phyloP scores from a whole-genome alignment of 192 early-diverging fungal species.

The Podila clonocystis region DNA sequence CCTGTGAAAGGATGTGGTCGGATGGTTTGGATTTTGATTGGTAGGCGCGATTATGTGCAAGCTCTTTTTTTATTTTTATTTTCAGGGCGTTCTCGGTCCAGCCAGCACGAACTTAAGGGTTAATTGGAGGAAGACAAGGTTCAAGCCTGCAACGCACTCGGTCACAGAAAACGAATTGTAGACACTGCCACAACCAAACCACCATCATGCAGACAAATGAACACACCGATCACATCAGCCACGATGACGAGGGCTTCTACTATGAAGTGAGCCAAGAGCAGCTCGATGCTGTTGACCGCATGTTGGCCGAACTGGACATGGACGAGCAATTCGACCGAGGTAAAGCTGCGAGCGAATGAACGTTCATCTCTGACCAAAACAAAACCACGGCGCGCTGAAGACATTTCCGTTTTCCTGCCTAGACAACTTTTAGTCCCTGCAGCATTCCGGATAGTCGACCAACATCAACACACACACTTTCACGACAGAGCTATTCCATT shows the following conservation, averaged over 20 bases:
- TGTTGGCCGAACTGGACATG: slow-evolving; percentile 44
- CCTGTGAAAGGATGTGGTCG: no score
- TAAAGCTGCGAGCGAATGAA: background rate
- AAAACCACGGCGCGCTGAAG: background rate
- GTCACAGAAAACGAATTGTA: background rate
- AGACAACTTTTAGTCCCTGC: slow-evolving; percentile 31
- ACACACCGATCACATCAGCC: slow-evolving; percentile 10
- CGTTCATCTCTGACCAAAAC: background rate
- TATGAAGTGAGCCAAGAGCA: slow-evolving; percentile 49
- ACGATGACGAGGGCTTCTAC: background rate
- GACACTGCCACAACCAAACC: background rate
- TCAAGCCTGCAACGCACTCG: no score
- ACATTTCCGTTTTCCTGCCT: slow-evolving; percentile 1
- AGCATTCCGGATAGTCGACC: slow-evolving; percentile 48
- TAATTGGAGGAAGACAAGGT: background rate
- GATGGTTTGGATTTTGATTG: no score
- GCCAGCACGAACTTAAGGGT: no score
- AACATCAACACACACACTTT: background rate
- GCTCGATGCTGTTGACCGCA: slow-evolving; percentile 46
- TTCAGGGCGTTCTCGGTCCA: no score
- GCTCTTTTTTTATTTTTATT: no score
- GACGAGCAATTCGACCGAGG: slow-evolving; percentile 41
- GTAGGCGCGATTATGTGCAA: no score
- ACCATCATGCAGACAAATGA: slow-evolving; percentile 15
- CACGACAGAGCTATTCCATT: background rate